Base-by-base conservation (phyloP, 1,284 basidiomycete species). In the Irpex rosettiformis region DNA sequence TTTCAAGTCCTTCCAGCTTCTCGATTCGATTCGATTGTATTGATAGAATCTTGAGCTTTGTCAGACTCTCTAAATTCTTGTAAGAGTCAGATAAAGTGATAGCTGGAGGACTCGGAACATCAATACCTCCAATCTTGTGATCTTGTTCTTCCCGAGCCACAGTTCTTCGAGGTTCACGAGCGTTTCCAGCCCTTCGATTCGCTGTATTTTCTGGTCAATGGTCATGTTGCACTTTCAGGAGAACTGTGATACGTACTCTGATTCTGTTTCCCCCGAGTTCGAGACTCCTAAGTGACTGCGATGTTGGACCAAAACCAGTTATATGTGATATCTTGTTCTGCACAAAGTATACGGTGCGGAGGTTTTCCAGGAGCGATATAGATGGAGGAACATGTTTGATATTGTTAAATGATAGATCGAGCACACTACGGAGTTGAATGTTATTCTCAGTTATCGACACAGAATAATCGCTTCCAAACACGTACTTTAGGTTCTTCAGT, bases 101-200 rank as follows among this genome's bases (percentile, higher is more conserved):
- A 22, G 11, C 25, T 18, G 16, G 21, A 25, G 1, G 49, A 58
- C 13, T 13, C 48, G 56, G 21, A 57, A 10, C n/a, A 6, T 29
- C 64, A 72, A 37, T 61, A 91, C 93, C 78, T 96, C 89, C 1
- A 99, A 79, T 70, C 85, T 87, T 3, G 88, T 76, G 62, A 99
- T 94, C 76, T 98, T 98, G 74, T 99, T 99, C 79, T 99, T 99
- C 8, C 96, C 96, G 3, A 98, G 75, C 95, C 96, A 99, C 1
- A 99, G 78, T 66, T 98, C 95, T 64, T 95, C 91, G 7, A 99
- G 76, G 61, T 91, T 91, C 0, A 85, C 82, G 47, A 97, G 77
- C 5, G 83, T 80, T n/a, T 92, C 92, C 10, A 97, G 73, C 56
- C 92, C 89, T 70, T 98, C 94, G 61, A 99, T 96, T 73, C 80